A percentile compares a stretch with the other conserved stretches of the same genome.
Conservation (phyloP, 352 stramenopile species). For the Globisporangium iwayamae region DNA sequence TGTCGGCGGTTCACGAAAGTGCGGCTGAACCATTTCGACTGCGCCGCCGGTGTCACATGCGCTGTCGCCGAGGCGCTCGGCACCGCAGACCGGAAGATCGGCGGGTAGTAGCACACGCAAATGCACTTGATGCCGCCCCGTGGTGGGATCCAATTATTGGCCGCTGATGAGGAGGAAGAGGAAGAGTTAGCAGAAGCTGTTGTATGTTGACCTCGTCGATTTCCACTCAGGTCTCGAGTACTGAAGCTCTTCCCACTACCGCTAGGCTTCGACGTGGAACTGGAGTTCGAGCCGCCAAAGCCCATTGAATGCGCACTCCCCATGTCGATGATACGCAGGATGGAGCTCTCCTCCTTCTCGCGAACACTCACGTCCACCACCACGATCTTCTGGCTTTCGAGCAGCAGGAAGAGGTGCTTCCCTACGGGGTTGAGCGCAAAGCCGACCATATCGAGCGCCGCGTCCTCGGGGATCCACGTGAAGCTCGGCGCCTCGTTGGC, state of each 20-base stretch:
- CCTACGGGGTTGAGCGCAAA: conserved; percentile 52
- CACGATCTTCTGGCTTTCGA: conserved; percentile 52
- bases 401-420: conserved; percentile 51
- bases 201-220: neutral
- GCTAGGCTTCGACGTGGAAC: neutral
- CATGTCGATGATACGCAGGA: conserved; percentile 40
- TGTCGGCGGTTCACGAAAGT: conserved; percentile 26
- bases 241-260: neutral
- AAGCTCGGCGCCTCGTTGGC: conserved; percentile 56
- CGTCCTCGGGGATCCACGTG: conserved; percentile 72
- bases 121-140: conserved; percentile 18
- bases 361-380: conserved; percentile 36
- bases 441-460: conserved; percentile 49
- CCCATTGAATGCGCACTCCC: conserved; percentile 1
- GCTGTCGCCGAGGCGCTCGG: conserved; percentile 8
- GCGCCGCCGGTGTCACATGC: conserved; percentile 10
- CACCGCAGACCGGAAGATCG: conserved; percentile 34
- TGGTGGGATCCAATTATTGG: neutral
- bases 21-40: conserved; percentile 34
- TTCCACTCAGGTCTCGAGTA: neutral
- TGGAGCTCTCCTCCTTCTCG: conserved; percentile 16
- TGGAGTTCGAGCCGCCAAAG: neutral
- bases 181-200: neutral
- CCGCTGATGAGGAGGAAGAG: neutral
- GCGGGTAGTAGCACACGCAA: conserved; percentile 57